A percentile compares a stretch with the other conserved stretches of the same genome.
Evolutionary conservation across 768 basidiomycete genomes (phyloP).

Genomic region (Collybiopsis confluens): DNA sequence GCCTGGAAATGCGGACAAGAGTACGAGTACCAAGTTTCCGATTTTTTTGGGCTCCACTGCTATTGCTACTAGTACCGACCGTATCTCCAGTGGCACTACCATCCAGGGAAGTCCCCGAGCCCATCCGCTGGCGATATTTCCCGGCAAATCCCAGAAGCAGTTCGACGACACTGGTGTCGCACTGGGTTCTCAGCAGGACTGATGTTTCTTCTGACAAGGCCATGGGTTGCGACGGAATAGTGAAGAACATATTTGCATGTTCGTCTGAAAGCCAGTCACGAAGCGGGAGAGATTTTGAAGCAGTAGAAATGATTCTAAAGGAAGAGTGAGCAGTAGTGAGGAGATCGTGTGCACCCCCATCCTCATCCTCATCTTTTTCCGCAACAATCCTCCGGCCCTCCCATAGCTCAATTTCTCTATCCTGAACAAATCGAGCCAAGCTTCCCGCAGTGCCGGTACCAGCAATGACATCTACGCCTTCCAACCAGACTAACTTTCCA

Average conservation of each 20-base stretch:
- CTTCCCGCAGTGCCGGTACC: conserved; percentile 52
- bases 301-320: conserved; percentile 58
- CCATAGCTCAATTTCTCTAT: conserved; percentile 64
- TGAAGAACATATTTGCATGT: conserved; percentile 69
- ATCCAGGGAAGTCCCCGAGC: conserved; percentile 39
- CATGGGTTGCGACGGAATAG: conserved; percentile 61
- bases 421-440: conserved; percentile 53
- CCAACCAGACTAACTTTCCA: conserved; percentile 54
- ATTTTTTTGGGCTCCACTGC: conserved; percentile 43
- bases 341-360: conserved; percentile 12
- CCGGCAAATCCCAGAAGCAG: conserved; percentile 50
- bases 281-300: conserved; percentile 60
- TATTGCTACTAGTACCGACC: neutral
- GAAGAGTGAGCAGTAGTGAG: conserved; percentile 51
- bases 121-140: conserved; percentile 44
- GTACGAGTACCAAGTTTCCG: conserved; percentile 60
- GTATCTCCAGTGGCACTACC: conserved; percentile 19
- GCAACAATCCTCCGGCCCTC: conserved; percentile 56
- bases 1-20: conserved; percentile 49
- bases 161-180: conserved; percentile 31
- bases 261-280: conserved; percentile 67
- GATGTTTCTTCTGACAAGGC: conserved; percentile 41
- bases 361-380: conserved; percentile 42
- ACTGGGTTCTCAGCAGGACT: conserved; percentile 49
- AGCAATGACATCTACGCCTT: conserved; percentile 62